Evolutionary conservation across 1,139 yeast genomes (phyloP).

Genomic region (Scheffersomyces parashehatae): DNA sequence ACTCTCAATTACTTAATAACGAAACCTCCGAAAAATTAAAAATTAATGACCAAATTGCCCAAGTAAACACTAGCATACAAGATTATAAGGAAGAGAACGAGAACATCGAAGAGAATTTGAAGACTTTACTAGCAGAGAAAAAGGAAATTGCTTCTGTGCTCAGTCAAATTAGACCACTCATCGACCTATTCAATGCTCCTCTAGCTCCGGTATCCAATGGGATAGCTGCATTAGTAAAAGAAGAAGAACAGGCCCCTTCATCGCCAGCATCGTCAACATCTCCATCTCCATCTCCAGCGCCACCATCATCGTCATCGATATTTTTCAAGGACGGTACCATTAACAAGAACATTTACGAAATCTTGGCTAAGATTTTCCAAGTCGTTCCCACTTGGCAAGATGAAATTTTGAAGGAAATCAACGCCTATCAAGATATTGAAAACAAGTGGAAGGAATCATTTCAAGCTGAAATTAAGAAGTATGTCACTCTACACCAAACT

Average conservation of each 20-base stretch:
- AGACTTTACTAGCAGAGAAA: constrained; percentile 24
- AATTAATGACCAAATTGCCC: constrained; percentile 15
- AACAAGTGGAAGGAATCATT: constrained; percentile 36
- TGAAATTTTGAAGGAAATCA: constrained; percentile 34
- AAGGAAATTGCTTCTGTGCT: constrained; percentile 21
- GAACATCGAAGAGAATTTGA: constrained; percentile 25
- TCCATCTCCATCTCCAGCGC: background rate
- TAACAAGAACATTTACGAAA: constrained; percentile 27
- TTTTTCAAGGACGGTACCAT: constrained; percentile 37
- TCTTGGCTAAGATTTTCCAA: constrained; percentile 25
- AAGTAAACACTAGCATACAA: constrained; percentile 12
- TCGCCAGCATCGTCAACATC: background rate
- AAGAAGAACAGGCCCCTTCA: constrained; percentile 1
- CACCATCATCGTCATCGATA: constrained; percentile 10
- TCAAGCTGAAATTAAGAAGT: constrained; percentile 32
- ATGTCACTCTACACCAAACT: constrained; percentile 30
- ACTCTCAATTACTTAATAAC: constrained; percentile 18
- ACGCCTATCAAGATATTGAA: constrained; percentile 30
- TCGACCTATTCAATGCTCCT: constrained; percentile 24
- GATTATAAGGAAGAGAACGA: constrained; percentile 21
- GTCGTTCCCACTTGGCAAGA: constrained; percentile 38
- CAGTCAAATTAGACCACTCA: constrained; percentile 26
- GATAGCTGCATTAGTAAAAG: background rate
- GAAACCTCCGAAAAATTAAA: constrained; percentile 25
- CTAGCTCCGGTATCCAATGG: background rate